Conservation (phyloP, 345 rosid genomes). For the Boechera stricta region DNA sequence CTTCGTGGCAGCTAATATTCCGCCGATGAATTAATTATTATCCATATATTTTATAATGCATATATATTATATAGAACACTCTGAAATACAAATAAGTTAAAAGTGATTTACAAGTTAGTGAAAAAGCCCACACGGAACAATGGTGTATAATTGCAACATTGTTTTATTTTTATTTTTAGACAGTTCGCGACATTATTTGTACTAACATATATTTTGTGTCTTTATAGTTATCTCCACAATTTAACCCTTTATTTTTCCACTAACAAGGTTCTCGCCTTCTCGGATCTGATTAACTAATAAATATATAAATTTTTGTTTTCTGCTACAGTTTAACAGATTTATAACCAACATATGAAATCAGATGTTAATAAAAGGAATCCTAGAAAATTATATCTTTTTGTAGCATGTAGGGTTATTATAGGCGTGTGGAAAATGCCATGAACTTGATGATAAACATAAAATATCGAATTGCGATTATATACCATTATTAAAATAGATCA, state of each 20-base stretch:
- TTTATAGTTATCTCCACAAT: not conserved
- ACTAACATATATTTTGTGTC: not conserved
- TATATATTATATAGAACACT: constrained; percentile 1
- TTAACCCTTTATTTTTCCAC: not conserved
- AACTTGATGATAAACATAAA: too few relatives aligned
- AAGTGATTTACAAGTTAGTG: not conserved
- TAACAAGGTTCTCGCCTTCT: not conserved
- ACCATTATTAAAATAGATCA: too few relatives aligned
- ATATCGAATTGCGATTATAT: too few relatives aligned
- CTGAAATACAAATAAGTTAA: not conserved
- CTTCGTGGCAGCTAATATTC: constrained; percentile 38
- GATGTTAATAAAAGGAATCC: not conserved
- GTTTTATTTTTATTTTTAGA: not conserved
- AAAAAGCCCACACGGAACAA: not conserved
- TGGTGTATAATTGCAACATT: not conserved
- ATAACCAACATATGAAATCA: not conserved
- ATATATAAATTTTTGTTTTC: not conserved
- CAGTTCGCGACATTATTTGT: not conserved
- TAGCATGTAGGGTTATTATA: not conserved
- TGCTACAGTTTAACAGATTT: not conserved
- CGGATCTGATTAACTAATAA: not conserved
- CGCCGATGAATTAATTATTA: constrained; percentile 24
- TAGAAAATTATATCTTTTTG: too few relatives aligned
- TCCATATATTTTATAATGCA: not conserved
- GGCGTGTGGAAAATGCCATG: too few relatives aligned